These are phyloP conservation scores for Wickerhamomyces pijperi DNA, from an alignment of 805 yeast genomes.

Conservation along the genomic window DNA sequence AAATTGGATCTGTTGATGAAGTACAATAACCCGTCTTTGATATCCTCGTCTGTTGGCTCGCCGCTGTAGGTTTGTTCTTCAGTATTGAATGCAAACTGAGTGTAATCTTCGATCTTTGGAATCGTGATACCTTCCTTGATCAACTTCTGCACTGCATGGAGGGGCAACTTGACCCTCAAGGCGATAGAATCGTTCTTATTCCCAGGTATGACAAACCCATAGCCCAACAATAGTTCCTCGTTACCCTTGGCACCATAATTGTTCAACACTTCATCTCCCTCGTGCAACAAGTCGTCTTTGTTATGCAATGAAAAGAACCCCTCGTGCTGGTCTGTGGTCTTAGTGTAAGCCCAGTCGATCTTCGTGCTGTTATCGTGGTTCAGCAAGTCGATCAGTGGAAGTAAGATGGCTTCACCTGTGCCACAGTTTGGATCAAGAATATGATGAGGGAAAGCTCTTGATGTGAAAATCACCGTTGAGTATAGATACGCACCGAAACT, in stretches of 20 bases:
- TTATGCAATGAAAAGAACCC: constrained; percentile 14
- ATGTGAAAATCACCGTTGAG: constrained; percentile 60
- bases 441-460: constrained; percentile 71
- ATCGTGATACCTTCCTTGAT: constrained; percentile 24
- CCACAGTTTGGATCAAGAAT: constrained; percentile 24
- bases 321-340: constrained; percentile 2
- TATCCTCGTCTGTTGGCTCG: constrained; percentile 5
- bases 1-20: constrained; percentile 19
- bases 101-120: constrained; percentile 28
- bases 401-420: constrained; percentile 43
- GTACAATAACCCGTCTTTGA: constrained; percentile 22
- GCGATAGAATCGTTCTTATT: constrained; percentile 57
- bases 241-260: constrained; percentile 89
- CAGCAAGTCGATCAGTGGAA: constrained; percentile 70
- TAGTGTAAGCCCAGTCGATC: constrained; percentile 51
- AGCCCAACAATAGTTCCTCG: constrained; percentile 73
- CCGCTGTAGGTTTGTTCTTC: constrained; percentile 8
- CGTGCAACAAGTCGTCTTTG: constrained; percentile 7
- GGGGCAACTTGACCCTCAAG: constrained; percentile 42
- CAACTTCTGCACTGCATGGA: constrained; percentile 19
- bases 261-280: constrained; percentile 47
- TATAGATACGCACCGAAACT: constrained; percentile 61
- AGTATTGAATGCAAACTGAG: constrained; percentile 25
- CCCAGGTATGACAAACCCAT: constrained; percentile 47
- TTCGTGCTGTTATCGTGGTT: constrained; percentile 58